A percentile compares a stretch with the other conserved stretches of the same genome.
phyloP scores from a whole-genome alignment of 345 rosid species.

The Anastatica hierochuntica region DNA sequence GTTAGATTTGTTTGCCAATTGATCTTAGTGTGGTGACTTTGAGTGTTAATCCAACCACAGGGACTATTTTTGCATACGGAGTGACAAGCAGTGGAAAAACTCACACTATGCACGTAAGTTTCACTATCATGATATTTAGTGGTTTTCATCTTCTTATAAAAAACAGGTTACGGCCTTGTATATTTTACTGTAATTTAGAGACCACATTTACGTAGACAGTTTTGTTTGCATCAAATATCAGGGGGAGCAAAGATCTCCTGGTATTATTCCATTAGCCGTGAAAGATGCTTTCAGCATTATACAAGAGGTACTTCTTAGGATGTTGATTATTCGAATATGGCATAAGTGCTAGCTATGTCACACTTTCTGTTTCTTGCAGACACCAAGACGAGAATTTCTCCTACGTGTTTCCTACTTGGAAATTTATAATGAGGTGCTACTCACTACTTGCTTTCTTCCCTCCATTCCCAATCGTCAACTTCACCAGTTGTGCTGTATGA shows the following conservation, averaged over 20 bases:
- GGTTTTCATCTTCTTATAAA: background rate
- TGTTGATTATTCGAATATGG: constrained; percentile 2
- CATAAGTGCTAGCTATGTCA: constrained; percentile 12
- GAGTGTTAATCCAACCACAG: constrained; percentile 33
- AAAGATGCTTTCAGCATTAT: constrained; percentile 95
- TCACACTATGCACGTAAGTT: constrained; percentile 97
- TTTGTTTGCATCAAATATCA: constrained; percentile 34
- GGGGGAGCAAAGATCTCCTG: constrained; percentile 99
- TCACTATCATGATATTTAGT: constrained; percentile 2
- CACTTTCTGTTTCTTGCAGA: constrained; percentile 29
- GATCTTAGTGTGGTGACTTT: constrained; percentile 8
- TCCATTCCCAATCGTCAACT: constrained; percentile 7
- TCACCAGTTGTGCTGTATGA: constrained; percentile 9
- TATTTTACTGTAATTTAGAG: background rate
- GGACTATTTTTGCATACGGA: constrained; percentile 96
- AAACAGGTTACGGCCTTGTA: background rate
- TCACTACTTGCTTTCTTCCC: constrained; percentile 9
- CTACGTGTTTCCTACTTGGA: constrained; percentile 95
- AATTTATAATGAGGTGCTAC: constrained; percentile 88
- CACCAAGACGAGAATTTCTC: constrained; percentile 87
- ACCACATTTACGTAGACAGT: too few relatives aligned
- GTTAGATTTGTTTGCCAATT: constrained; percentile 1
- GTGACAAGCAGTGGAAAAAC: constrained; percentile 99
- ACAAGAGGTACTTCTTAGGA: constrained; percentile 66
- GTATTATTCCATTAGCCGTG: constrained; percentile 89